phyloP scores from a whole-genome alignment of 2,329 filamentous ascomycete species.

The Colletotrichum horii region DNA sequence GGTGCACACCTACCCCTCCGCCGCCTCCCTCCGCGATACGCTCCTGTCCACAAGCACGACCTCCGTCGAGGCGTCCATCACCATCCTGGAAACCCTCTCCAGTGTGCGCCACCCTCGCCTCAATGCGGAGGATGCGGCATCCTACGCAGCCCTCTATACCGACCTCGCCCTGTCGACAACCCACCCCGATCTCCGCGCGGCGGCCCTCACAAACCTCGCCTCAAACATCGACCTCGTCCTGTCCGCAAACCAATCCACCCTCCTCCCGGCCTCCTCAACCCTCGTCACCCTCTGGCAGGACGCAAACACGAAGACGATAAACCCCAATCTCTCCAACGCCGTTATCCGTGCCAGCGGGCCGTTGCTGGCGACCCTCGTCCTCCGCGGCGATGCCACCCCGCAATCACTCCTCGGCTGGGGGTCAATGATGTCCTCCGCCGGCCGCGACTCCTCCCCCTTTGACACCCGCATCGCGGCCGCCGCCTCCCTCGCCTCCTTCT shows the following conservation, averaged over 20 bases:
- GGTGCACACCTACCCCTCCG: conserved; percentile 25
- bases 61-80: conserved; percentile 41
- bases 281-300: conserved; percentile 47
- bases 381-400: conserved; percentile 9
- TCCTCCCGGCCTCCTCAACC: conserved; percentile 35
- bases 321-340: conserved; percentile 55
- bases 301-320: conserved; percentile 43
- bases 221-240: conserved; percentile 48
- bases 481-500: conserved; percentile 59
- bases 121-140: conserved; percentile 27
- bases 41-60: neutral
- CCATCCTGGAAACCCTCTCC: conserved; percentile 43
- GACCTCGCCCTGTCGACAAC: conserved; percentile 41
- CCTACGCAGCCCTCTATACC: conserved; percentile 45
- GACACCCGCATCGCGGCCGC: conserved; percentile 68
- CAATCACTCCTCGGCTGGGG: conserved; percentile 49
- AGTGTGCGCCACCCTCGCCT: conserved; percentile 28
- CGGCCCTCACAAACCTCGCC: conserved; percentile 53
- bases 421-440: conserved; percentile 43
- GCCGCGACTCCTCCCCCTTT: conserved; percentile 54
- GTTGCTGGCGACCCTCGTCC: conserved; percentile 42
- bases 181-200: conserved; percentile 50
- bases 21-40: conserved; percentile 5
- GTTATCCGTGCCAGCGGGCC: conserved; percentile 53
- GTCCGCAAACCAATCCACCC: conserved; percentile 18